A percentile compares a stretch with the other conserved stretches of the same genome.
phyloP scores from a whole-genome alignment of 331 rosid genomes.

The Prunus yedoensis region DNA sequence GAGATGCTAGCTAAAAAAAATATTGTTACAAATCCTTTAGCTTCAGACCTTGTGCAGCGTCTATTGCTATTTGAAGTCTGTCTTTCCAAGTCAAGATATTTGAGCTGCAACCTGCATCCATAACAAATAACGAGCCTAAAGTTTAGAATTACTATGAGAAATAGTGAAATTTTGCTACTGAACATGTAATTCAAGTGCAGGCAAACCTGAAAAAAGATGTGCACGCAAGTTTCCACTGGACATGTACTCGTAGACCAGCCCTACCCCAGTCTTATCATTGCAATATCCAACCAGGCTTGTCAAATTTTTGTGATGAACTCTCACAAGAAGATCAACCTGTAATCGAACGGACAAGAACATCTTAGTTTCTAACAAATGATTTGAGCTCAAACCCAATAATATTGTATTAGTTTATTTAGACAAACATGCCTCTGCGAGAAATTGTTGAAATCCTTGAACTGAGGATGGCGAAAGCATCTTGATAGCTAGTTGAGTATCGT shows the following conservation, averaged over 20 bases:
- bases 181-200: no score
- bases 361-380: neutral
- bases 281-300: conserved; percentile 45
- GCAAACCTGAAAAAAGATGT: conserved; percentile 45
- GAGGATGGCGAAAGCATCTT: conserved; percentile 32
- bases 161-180: no score
- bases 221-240: conserved; percentile 38
- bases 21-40: no score
- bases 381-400: neutral
- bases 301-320: conserved; percentile 42
- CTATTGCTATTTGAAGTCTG: no score
- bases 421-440: conserved; percentile 31
- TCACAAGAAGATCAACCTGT: conserved; percentile 36
- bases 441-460: conserved; percentile 29
- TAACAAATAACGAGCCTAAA: no score
- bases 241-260: conserved; percentile 62
- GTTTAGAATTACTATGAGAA: no score
- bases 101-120: conserved; percentile 24
- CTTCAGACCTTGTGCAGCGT: no score
- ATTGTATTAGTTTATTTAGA: neutral
- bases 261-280: conserved; percentile 32
- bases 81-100: conserved; percentile 41
- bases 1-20: no score
- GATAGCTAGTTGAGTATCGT: conserved; percentile 28
- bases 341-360: neutral